Conservation (phyloP, 1,284 basidiomycete genomes). For the Ustilago shanxiensis region DNA sequence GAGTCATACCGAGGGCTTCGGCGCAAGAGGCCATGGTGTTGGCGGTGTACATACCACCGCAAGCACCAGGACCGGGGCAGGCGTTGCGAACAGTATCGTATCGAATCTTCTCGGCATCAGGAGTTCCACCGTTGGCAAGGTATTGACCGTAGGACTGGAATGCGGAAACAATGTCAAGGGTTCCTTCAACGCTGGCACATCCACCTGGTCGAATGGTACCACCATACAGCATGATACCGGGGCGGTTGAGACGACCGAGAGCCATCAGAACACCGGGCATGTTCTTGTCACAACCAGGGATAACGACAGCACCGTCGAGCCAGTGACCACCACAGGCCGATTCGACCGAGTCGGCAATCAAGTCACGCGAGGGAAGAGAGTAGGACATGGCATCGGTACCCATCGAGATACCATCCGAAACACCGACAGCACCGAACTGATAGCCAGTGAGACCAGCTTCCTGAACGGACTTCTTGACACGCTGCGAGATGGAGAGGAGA, state of each 20-base stretch:
- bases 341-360: slow-evolving; percentile 69
- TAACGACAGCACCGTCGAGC: slow-evolving; percentile 67
- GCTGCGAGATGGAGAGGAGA: slow-evolving; percentile 64
- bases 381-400: slow-evolving; percentile 69
- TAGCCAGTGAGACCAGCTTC: slow-evolving; percentile 68
- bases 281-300: slow-evolving; percentile 70
- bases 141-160: slow-evolving; percentile 70
- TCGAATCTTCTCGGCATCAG: slow-evolving; percentile 65
- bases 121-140: slow-evolving; percentile 62
- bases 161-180: slow-evolving; percentile 67
- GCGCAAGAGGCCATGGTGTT: slow-evolving; percentile 70
- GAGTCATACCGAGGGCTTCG: slow-evolving; percentile 68
- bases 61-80: slow-evolving; percentile 68
- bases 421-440: slow-evolving; percentile 69
- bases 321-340: slow-evolving; percentile 68
- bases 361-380: slow-evolving; percentile 66
- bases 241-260: slow-evolving; percentile 67
- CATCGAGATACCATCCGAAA: slow-evolving; percentile 70
- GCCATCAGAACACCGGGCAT: slow-evolving; percentile 70
- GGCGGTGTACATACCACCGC: slow-evolving; percentile 70
- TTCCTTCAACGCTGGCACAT: slow-evolving; percentile 55
- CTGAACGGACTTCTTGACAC: slow-evolving; percentile 62
- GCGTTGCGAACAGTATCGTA: slow-evolving; percentile 66
- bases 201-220: slow-evolving; percentile 68
- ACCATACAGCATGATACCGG: slow-evolving; percentile 70